Evolutionary conservation across 192 early-diverging fungal species (phyloP), one percentile per base, ranked within the genome.

Genomic region (Jimgerdemannia lactiflua): DNA sequence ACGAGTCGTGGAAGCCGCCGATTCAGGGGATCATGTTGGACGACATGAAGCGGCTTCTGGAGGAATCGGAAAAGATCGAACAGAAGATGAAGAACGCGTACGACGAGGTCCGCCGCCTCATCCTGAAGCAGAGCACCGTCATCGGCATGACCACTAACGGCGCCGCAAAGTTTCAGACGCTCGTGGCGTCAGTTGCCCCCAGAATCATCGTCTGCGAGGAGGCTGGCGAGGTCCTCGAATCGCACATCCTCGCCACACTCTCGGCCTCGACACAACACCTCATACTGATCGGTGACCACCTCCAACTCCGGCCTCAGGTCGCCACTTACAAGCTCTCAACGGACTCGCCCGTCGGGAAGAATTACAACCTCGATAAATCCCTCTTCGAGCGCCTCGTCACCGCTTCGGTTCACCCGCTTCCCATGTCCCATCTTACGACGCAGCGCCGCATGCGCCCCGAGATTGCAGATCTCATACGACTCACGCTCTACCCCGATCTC

Each of bases 141-240:
- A 81, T 91, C 19, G 90, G 87, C 2, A 85, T 88, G 77, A 91
- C 90, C 2, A 91, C 90, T 29, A 85, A 77, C 14, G 90, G 89
- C 11, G 87, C 89, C 4, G 90, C 90, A 39, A 88, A 85, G 69
- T 64, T 69, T 54, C 82, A 88, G 69, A 72, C 70, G 4, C 70
- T 87, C 20, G 70, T 90, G 18, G 71, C 8, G 42, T 70, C 73
- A 43, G 71, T 89, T 17, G 75, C 70, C 44, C 85, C 88, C 42
- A 80, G 75, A 49, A 73, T 89, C 17, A 82, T 89, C 70, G 82
- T 89, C n/a, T 79, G 86, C 3, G 88, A 89, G 75, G 88, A 89
- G 73, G 88, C 88, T 0, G 87, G 85, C 0, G 88, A 89, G 70
- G 85, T 86, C 40, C 41, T 89, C 66, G 88, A 89, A 69, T 83